Evolutionary conservation across 2,329 filamentous ascomycete genomes (phyloP).

Genomic region (Beauveria sp.): DNA sequence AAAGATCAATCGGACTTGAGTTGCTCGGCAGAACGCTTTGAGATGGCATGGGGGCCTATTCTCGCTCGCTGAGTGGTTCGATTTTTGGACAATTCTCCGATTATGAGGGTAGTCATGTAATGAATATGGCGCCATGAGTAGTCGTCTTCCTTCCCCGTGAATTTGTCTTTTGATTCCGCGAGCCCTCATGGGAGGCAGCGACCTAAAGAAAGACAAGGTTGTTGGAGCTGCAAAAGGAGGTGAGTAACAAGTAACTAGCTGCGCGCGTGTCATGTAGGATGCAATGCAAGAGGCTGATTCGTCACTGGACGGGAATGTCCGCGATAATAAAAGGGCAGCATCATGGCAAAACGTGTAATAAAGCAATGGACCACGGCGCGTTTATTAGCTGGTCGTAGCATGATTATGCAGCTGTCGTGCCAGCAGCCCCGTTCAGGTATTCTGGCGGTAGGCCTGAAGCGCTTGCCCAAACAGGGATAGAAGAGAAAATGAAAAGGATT

Average conservation of each 20-base stretch:
- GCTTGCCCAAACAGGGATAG: not conserved
- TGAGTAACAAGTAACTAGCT: not conserved
- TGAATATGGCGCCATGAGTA: too few relatives aligned
- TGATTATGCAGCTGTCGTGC: not conserved
- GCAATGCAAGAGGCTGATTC: not conserved
- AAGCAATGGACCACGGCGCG: not conserved
- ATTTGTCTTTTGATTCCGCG: too few relatives aligned
- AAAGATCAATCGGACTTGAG: constrained; percentile 6
- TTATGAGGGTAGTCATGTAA: not conserved
- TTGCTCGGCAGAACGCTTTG: not conserved
- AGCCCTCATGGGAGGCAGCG: too few relatives aligned
- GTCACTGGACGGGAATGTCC: not conserved
- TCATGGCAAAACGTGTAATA: not conserved
- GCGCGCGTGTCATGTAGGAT: not conserved
- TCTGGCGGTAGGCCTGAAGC: not conserved
- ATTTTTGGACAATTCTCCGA: not conserved
- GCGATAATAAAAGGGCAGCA: not conserved
- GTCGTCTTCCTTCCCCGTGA: too few relatives aligned
- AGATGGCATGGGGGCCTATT: not conserved
- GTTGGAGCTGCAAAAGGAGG: not conserved
- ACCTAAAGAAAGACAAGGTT: not conserved
- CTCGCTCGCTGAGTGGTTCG: not conserved
- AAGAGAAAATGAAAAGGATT: not conserved
- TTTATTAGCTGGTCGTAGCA: too few relatives aligned
- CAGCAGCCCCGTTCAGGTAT: not conserved